A percentile compares a stretch with the other conserved stretches of the same genome.
phyloP scores from a whole-genome alignment of 2,329 filamentous ascomycete genomes.

The Phoma sp. region DNA sequence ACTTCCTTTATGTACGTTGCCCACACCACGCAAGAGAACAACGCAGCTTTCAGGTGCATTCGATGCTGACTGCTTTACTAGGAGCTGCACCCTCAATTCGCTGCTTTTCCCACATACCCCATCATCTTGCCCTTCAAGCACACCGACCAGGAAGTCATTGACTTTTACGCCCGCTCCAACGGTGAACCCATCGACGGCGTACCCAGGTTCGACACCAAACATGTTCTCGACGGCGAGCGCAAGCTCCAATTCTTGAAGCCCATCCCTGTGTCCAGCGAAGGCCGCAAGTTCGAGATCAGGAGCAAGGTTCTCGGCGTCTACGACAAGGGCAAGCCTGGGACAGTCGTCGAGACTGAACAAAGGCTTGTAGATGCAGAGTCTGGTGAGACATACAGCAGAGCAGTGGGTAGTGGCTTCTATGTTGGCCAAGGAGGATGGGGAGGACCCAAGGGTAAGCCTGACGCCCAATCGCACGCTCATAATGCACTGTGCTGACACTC shows the following conservation, averaged over 20 bases:
- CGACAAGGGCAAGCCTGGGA: constrained; percentile 85
- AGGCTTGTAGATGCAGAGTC: constrained; percentile 73
- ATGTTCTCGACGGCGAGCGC: constrained; percentile 84
- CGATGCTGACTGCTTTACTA: constrained; percentile 42
- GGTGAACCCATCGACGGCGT: constrained; percentile 73
- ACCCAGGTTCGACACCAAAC: constrained; percentile 75
- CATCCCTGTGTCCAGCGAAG: constrained; percentile 73
- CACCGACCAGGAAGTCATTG: constrained; percentile 75
- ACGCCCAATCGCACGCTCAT: not conserved
- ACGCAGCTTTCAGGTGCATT: not conserved
- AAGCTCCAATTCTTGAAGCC: constrained; percentile 78
- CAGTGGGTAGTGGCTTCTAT: constrained; percentile 76
- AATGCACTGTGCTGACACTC: not conserved
- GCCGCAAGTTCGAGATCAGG: constrained; percentile 76
- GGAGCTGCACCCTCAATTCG: constrained; percentile 87
- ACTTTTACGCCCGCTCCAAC: constrained; percentile 79
- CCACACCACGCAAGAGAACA: not conserved
- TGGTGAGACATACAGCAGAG: constrained; percentile 74
- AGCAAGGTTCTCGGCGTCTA: constrained; percentile 84
- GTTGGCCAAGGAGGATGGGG: constrained; percentile 85
- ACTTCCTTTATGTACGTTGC: constrained; percentile 81
- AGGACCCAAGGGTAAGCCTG: constrained; percentile 76
- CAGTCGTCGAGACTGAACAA: constrained; percentile 80
- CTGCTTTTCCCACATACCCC: constrained; percentile 88
- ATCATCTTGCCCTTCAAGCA: constrained; percentile 85